Percentiles rank a stretch among this genome's conserved stretches.
Evolutionary conservation across 768 basidiomycete genomes (phyloP).

Genomic region (Tricholoma sp.): DNA sequence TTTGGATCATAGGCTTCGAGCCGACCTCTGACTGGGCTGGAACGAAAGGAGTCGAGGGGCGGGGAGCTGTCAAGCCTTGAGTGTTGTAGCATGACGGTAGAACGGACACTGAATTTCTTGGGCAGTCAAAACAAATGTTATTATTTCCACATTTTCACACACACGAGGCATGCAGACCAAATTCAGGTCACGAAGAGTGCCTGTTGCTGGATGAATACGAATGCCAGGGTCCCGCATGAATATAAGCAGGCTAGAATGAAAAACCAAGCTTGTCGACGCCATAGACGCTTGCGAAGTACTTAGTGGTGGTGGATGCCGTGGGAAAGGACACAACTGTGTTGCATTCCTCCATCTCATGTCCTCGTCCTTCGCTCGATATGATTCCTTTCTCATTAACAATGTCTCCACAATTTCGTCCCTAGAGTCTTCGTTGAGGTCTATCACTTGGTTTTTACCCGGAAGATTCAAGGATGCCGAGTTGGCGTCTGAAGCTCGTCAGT

Average conservation of each 20-base stretch:
- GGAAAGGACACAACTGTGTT: neutral
- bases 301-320: neutral
- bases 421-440: constrained; percentile 81
- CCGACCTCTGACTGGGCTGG: constrained; percentile 69
- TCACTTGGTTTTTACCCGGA: constrained; percentile 95
- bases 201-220: neutral
- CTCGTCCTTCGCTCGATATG: constrained; percentile 66
- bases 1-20: constrained; percentile 61
- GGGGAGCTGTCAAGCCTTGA: constrained; percentile 8
- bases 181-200: neutral
- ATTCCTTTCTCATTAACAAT: constrained; percentile 79
- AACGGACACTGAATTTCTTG: constrained; percentile 4
- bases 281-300: neutral
- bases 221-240: neutral
- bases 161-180: constrained; percentile 7
- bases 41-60: constrained; percentile 50
- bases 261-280: constrained; percentile 1
- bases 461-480: constrained; percentile 97
- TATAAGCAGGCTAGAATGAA: neutral
- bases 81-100: constrained; percentile 13
- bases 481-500: constrained; percentile 90
- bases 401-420: constrained; percentile 80
- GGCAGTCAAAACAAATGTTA: constrained; percentile 1
- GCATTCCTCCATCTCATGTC: constrained; percentile 39
- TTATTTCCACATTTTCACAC: constrained; percentile 9